A percentile compares a stretch with the other conserved stretches of the same genome.
Conservation (phyloP, 1,139 yeast genomes). For the Geotrichum reessii region DNA sequence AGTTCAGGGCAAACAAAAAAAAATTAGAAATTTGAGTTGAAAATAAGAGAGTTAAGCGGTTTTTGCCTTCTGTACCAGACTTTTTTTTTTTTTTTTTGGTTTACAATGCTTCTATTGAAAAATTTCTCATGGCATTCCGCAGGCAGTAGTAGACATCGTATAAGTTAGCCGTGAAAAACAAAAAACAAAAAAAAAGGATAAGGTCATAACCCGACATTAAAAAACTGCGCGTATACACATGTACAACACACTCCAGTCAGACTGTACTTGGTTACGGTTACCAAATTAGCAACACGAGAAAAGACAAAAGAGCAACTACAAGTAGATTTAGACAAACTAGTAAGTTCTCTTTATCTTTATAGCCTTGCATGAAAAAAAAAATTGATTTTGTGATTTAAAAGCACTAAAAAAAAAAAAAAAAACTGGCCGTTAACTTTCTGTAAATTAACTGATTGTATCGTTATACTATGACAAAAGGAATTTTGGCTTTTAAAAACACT, state of each 20-base stretch:
- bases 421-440: no score
- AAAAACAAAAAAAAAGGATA: no score
- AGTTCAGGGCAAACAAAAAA: neutral
- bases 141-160: neutral
- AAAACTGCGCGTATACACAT: neutral
- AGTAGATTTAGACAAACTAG: neutral
- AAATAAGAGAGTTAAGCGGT: neutral
- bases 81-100: neutral
- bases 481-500: no score
- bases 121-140: neutral
- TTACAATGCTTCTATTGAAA: no score
- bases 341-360: neutral
- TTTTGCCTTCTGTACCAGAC: neutral
- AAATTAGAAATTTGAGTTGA: neutral
- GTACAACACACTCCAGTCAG: neutral
- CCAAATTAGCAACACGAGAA: neutral
- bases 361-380: neutral
- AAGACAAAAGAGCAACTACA: neutral
- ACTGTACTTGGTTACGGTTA: neutral
- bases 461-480: no score
- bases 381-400: neutral
- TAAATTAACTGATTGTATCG: no score
- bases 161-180: neutral
- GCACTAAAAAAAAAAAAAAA: neutral
- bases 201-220: neutral